phyloP scores from a whole-genome alignment of 2,329 filamentous ascomycete genomes.

The Penicillium palitans region DNA sequence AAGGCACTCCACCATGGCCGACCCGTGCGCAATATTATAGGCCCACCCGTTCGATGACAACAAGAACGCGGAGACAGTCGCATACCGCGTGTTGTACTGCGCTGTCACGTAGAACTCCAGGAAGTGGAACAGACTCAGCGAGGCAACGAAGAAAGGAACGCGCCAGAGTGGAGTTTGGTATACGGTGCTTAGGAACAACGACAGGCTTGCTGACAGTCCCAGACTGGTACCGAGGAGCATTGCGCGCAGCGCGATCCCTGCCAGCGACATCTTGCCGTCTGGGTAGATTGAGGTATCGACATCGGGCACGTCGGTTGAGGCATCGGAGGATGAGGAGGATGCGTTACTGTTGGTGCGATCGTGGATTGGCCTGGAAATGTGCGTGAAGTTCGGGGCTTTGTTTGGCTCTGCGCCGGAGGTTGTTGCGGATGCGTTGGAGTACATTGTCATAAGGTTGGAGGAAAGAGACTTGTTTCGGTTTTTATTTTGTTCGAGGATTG shows the following conservation, averaged over 20 bases:
- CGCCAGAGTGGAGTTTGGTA: constrained; percentile 54
- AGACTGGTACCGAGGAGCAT: constrained; percentile 47
- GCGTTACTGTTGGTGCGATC: constrained; percentile 4
- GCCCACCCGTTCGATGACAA: constrained; percentile 79
- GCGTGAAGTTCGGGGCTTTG: neutral
- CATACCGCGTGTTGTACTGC: constrained; percentile 73
- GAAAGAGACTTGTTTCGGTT: constrained; percentile 1
- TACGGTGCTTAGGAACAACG: constrained; percentile 31
- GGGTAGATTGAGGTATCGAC: constrained; percentile 39
- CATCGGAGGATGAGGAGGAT: constrained; percentile 12
- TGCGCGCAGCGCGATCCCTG: constrained; percentile 48
- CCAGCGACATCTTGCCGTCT: constrained; percentile 43
- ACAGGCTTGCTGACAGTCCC: constrained; percentile 35
- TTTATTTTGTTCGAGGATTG: neutral
- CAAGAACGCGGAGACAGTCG: constrained; percentile 74
- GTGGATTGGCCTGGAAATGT: neutral
- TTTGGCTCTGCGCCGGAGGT: constrained; percentile 16
- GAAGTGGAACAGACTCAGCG: constrained; percentile 84
- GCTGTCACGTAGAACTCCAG: constrained; percentile 94
- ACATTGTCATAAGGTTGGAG: neutral
- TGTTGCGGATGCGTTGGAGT: constrained; percentile 7
- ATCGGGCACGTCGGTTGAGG: constrained; percentile 10
- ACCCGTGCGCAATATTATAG: constrained; percentile 79
- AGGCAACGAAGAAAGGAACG: constrained; percentile 53
- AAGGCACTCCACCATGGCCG: constrained; percentile 72